Evolutionary conservation across 345 rosid species (phyloP).

Genomic region (Euphorbia peplus): DNA sequence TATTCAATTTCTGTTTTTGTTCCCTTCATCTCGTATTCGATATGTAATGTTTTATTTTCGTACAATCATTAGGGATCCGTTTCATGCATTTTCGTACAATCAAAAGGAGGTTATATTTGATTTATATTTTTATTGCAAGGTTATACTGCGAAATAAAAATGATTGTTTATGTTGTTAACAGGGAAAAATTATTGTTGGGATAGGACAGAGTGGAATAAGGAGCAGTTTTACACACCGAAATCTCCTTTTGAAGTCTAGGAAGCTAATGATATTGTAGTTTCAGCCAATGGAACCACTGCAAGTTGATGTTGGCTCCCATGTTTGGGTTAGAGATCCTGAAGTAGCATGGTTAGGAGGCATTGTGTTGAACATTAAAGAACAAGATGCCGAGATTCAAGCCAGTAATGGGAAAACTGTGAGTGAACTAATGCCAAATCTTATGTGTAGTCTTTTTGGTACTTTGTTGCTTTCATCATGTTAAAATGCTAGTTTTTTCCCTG

Average conservation of each 20-base stretch:
- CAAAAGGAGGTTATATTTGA: background rate
- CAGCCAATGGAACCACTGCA: slow-evolving; percentile 28
- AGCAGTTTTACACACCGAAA: background rate
- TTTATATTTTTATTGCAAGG: background rate
- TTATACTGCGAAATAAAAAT: background rate
- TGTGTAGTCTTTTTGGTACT: background rate
- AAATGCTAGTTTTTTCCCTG: background rate
- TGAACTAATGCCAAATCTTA: background rate
- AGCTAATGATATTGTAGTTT: slow-evolving; percentile 3
- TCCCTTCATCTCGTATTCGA: too few relatives aligned
- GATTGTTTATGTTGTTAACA: too few relatives aligned
- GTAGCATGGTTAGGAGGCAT: slow-evolving; percentile 71
- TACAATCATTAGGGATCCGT: background rate
- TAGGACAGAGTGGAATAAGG: background rate
- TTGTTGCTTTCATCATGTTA: background rate
- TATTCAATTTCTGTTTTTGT: background rate
- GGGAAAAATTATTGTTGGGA: background rate
- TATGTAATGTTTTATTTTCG: background rate
- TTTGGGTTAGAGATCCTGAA: slow-evolving; percentile 72
- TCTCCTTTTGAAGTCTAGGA: background rate
- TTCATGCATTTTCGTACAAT: background rate
- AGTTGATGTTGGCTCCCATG: slow-evolving; percentile 54
- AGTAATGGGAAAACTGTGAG: slow-evolving; percentile 49
- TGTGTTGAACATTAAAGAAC: slow-evolving; percentile 45
- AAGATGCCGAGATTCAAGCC: slow-evolving; percentile 59